Evolutionary conservation across 371 early-diverging fungal species (phyloP), one percentile per base, ranked within the genome.

Genomic region (Zychaea mexicana): DNA sequence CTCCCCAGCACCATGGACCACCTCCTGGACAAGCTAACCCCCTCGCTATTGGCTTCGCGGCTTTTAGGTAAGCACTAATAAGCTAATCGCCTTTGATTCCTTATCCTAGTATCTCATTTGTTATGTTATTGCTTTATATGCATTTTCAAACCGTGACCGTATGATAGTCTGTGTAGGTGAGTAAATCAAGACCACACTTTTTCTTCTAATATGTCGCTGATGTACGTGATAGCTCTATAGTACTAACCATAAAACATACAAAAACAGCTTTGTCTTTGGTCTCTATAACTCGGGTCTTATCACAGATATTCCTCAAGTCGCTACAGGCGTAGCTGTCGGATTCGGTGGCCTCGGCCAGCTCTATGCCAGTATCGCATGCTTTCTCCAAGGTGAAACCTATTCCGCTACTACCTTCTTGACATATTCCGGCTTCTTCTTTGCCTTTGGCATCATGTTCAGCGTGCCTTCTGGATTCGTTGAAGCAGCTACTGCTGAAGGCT

Each of bases 391-490:
- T 24, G 69, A 77, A 52, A 60, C 69, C 12, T 73, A 67, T 52
- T 38, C 53, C 52, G 77, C 67, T 12, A 64, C 69, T 13, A 52
- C 68, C 8, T 66, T 77, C 30, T 19, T 59, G 13, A 69, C 72
- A n/a, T 73, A 67, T 55, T 58, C 70, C 32, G 67, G 77, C n/a
- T 77, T 77, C 57, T 77, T 63, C 33, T 65, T 77, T n/a, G 52
- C 77, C 2, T 77, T 69, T 28, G 72, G 71, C 36, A 69, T 74
- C 28, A 68, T 77, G 71, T 66, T 77, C 49, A 31, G 57, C 21
- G 65, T 65, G 19, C 21, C 52, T 7, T 47, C 66, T 17, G 77
- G 74, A 8, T 68, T 73, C 22, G 36, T 74, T 24, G 64, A 53
- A 3, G 54, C 66, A 12, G 64, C 65, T 5, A 42, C 47, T 1